Evolutionary conservation across 495 filamentous ascomycete genomes (phyloP), one percentile per base, ranked within the genome.

Genomic region (Chlorociboria aeruginascens): DNA sequence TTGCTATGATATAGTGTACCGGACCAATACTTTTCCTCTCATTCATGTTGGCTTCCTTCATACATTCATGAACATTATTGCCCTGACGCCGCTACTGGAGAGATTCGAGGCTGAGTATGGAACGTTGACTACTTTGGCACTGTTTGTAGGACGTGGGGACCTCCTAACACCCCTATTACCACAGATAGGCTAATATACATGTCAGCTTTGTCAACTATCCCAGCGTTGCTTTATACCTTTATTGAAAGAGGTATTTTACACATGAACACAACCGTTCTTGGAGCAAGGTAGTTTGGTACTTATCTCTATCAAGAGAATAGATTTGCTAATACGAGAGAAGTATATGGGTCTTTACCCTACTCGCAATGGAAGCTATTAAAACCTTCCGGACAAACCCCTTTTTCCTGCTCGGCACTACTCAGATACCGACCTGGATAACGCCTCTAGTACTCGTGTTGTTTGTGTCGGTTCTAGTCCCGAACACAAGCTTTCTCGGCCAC

Each of bases 21-120:
- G 92, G 50, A 70, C 89, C 13, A 96, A 95, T 58, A 93, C 89
- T 8, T 98, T 85, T 62, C 89, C 90, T 2, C 71, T 98, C 44
- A 82, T 97, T 46, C 92, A 98, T 62, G 58, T 72, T 30, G 79
- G 81, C 51, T 74, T 90, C 64, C 69, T 93, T 49, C 92, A 97
- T 61, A 68, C 79, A 40, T 53, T 90, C 29, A 61, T 96, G 56
- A 95, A 96, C 64, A 59, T 83, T 36, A 13, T 95, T 40, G 82
- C 88, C 3, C 64, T 96, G 49, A 79, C 79, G 9, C 92, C 92
- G 12, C 67, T 98, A 40, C 60, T 97, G 53, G 89, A 95, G 63
- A 74, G 89, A 40, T 98, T 97, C 61, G 92, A 98, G 66, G 70
- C 78, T n/a, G 90, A 95, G 59, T 74, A 92, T 67, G 92, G 92